Base-by-base conservation (phyloP, 495 filamentous ascomycete genomes). In the Xylaria venustula region DNA sequence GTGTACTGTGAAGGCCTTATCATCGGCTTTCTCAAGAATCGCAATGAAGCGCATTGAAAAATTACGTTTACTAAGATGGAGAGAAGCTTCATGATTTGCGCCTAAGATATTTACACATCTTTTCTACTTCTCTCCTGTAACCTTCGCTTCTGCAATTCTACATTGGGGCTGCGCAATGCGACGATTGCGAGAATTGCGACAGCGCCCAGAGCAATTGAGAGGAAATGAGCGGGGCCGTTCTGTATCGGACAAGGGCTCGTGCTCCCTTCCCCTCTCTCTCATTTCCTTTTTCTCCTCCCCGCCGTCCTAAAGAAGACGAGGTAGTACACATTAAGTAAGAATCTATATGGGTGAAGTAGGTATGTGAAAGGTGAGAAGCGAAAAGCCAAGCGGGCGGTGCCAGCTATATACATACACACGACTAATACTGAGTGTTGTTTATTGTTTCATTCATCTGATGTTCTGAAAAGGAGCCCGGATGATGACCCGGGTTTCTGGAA, bases 141-240 rank as follows among this genome's bases (percentile, higher is more conserved):
- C 14, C 37, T 40, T 8, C 37, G 3, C 3, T 11, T 40, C 3
- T 40, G 3, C 37, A 40, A 15, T 15, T 40, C 37, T 40, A 11
- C 14, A 3, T 3, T 12, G 7, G 15, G 37, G 37, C 37, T 11
- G 14, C 37, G 14, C 37, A 40, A 40, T 3, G 6, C 14, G 42
- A 8, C 17, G 30, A 34, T 40, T 41, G 34, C 15, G 14, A 41
- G 34, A 22, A 41, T 53, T 7, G 50, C 7, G 22, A 53, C 28
- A 51, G 36, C 15, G 28, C 28, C 7, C 36, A 28, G 25, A 32
- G 26, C 19, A n/a, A n/a, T n/a, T n/a, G n/a, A n/a, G n/a, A n/a
- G n/a, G 53, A 44, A 45, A 55, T 55, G 53, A 55, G 53, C 40
- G 53, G 53, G 47, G 40, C n/a, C 40, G 9, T 45, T 6, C 25